phyloP scores from a whole-genome alignment of 805 yeast genomes.

The Pichia paraexigua region DNA sequence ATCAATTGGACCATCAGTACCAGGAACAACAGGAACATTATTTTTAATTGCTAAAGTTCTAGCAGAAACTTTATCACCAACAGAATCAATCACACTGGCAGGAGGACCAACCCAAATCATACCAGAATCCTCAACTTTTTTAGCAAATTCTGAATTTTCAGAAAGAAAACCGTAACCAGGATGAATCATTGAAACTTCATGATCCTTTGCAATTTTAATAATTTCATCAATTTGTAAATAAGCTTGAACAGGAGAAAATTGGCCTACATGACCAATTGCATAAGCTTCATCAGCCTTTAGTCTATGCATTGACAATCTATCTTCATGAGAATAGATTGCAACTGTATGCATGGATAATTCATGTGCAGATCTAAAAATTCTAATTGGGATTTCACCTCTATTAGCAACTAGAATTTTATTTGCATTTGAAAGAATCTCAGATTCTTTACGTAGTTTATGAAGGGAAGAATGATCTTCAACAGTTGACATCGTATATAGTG shows the following conservation, averaged over 20 bases:
- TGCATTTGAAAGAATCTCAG: constrained; percentile 42
- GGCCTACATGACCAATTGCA: constrained; percentile 82
- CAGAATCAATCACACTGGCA: constrained; percentile 78
- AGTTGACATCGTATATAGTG: constrained; percentile 18
- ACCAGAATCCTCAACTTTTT: constrained; percentile 82
- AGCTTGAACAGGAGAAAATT: constrained; percentile 92
- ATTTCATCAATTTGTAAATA: constrained; percentile 94
- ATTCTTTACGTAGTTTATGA: constrained; percentile 32
- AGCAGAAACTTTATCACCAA: constrained; percentile 96
- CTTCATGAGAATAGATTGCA: constrained; percentile 95
- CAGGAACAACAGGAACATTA: constrained; percentile 91
- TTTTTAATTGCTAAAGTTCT: constrained; percentile 76
- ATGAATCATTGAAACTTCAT: constrained; percentile 77
- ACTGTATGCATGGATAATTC: constrained; percentile 96
- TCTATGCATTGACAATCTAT: constrained; percentile 88
- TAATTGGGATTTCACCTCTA: constrained; percentile 78
- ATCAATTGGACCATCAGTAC: constrained; percentile 95
- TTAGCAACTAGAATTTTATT: constrained; percentile 70
- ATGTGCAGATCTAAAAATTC: constrained; percentile 95
- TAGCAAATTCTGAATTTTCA: constrained; percentile 90
- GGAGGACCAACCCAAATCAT: constrained; percentile 96
- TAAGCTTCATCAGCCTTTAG: constrained; percentile 92
- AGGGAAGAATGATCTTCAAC: constrained; percentile 29
- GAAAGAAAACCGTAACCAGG: constrained; percentile 90
- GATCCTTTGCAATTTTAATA: constrained; percentile 71